These are phyloP conservation scores for Leptomonas pyrrhocoris DNA, from an alignment of 208 protist species.

Conservation along the genomic window DNA sequence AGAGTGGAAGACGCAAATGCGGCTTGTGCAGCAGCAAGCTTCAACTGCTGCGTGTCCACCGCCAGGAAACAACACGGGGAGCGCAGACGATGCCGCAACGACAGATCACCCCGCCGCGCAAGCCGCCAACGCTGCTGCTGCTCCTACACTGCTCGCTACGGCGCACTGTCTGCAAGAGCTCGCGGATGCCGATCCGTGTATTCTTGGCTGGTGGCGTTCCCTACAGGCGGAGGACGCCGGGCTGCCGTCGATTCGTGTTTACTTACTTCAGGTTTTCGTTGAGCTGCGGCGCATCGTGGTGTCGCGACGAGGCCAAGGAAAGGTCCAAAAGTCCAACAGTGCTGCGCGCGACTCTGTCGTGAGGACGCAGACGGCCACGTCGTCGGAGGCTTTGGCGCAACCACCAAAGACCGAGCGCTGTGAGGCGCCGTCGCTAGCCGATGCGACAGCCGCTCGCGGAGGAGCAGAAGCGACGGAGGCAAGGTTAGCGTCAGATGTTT, in stretches of 20 bases:
- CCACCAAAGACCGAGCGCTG: too few relatives aligned
- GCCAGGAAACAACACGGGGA: not conserved
- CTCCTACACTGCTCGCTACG: not conserved
- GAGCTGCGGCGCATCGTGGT: slow-evolving; percentile 20
- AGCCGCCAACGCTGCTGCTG: not conserved
- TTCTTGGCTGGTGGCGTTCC: slow-evolving; percentile 30
- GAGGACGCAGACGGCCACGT: too few relatives aligned
- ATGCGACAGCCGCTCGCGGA: not conserved
- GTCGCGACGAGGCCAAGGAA: too few relatives aligned
- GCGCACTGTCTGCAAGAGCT: not conserved
- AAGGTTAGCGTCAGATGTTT: not conserved
- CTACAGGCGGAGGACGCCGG: slow-evolving; percentile 20
- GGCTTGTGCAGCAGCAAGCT: slow-evolving; percentile 8
- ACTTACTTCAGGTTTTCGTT: slow-evolving; percentile 21
- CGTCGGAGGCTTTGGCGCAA: too few relatives aligned
- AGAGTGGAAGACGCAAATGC: slow-evolving; percentile 15
- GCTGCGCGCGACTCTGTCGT: too few relatives aligned
- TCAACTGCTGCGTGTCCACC: not conserved
- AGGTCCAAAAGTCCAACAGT: too few relatives aligned
- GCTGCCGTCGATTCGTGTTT: slow-evolving; percentile 17
- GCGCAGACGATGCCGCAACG: not conserved
- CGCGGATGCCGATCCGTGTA: slow-evolving; percentile 3
- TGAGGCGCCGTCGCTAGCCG: too few relatives aligned
- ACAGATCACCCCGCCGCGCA: not conserved
- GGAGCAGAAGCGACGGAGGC: not conserved